Base-by-base conservation (phyloP, 768 basidiomycete genomes). In the Gautieria morchelliformis region DNA sequence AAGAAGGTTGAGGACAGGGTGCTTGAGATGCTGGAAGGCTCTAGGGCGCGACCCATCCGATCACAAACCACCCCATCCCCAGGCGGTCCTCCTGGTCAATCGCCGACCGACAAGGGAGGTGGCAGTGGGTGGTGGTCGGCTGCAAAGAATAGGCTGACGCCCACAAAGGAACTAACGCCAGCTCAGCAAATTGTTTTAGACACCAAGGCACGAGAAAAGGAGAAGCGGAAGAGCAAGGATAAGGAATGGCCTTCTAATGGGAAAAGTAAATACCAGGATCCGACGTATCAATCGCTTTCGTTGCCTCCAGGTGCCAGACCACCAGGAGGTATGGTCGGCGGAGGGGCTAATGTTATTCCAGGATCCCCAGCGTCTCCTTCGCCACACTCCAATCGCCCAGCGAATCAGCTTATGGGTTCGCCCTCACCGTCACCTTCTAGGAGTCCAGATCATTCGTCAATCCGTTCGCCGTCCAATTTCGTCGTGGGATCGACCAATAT, bases 101-200 rank as follows among this genome's bases (percentile, higher is more conserved):
- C 81, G 1, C 65, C 74, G 9, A 83, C 84, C 6, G 78, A 83
- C 63, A 85, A 86, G 68, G 87, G 84, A n/a, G 66, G 67, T 1
- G 65, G 60, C 1, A 75, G 75, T 46, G n/a, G 40, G 9, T 92
- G 90, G 90, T 89, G 89, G 86, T 69, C 78, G 11, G 74, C 80
- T 3, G 81, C 89, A 19, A 91, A 87, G 75, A 80, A 80, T 62
- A 82, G 73, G 62, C 76, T 93, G 10, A 89, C 88, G 0, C 87
- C 89, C 2, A 85, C 85, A 12, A 92, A 90, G 63, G 81, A 87
- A 14, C 80, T 89, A n/a, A 92, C 90, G 0, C 88, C 89, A 9
- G 89, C 90, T 0, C 89, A 92, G 64, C 88, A 89, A 62, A 76
- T 93, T 54, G 83, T 91, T 49, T 76, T 78, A 57, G 89, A 92